phyloP scores from a whole-genome alignment of 2,329 filamentous ascomycete genomes.

The Gremmenia infestans region DNA sequence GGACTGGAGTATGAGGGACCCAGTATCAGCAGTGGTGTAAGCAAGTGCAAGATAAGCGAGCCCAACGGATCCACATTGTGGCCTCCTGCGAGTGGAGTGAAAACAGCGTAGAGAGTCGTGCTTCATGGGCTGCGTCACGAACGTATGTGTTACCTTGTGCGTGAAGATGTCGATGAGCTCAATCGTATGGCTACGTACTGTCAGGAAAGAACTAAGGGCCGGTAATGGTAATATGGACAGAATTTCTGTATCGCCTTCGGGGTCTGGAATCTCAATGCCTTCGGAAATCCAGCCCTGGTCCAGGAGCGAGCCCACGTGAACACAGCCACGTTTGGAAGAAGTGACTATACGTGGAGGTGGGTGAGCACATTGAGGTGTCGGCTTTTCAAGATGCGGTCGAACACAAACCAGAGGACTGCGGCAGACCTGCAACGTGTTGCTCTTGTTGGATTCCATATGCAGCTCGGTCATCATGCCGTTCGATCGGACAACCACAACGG shows the following conservation, averaged over 20 bases:
- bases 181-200: constrained; percentile 51
- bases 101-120: constrained; percentile 56
- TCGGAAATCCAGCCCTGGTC: constrained; percentile 46
- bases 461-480: constrained; percentile 61
- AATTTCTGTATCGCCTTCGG: constrained; percentile 39
- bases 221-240: constrained; percentile 56
- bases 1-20: constrained; percentile 60
- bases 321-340: constrained; percentile 45
- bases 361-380: constrained; percentile 14
- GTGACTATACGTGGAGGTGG: constrained; percentile 39
- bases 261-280: constrained; percentile 37
- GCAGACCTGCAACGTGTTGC: constrained; percentile 44
- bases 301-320: constrained; percentile 43
- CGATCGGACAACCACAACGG: constrained; percentile 56
- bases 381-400: constrained; percentile 35
- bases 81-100: constrained; percentile 47
- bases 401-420: constrained; percentile 43
- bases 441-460: constrained; percentile 39
- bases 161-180: constrained; percentile 57
- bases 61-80: constrained; percentile 49
- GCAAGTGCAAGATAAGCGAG: constrained; percentile 60
- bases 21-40: constrained; percentile 55
- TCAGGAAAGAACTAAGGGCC: constrained; percentile 53
- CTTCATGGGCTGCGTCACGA: constrained; percentile 53
- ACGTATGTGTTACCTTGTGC: constrained; percentile 54